Base-by-base conservation (phyloP, 2,329 filamentous ascomycete species). In the Fusarium brachygibbosum region DNA sequence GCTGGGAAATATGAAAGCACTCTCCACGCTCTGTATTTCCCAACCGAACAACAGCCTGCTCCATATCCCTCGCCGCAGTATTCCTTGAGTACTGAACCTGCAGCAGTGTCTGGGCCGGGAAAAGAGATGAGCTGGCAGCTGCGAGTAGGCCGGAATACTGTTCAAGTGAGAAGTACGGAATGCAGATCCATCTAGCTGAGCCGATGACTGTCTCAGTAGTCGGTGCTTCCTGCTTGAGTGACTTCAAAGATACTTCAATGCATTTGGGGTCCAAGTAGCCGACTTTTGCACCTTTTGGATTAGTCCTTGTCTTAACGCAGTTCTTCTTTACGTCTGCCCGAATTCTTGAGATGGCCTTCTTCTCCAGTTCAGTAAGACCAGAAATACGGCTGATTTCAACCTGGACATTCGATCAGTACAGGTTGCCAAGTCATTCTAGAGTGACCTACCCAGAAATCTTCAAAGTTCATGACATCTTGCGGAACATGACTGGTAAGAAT, bases 161-260 rank as follows among this genome's bases (percentile, higher is more conserved):
- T 51, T 83, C 79, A 1, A 85, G 76, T 3, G 78, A 78, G 65
- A 86, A 85, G 63, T 84, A 85, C 0, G 84, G 84, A 16, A 85
- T 72, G 31, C 81, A 84, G 4, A 84, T 66, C 82, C 82, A 85
- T 21, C 76, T 78, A 1, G 76, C 76, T 2, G 68, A 52, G 12
- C 63, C 48, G 37, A 51, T 50, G 53, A 68, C 9, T 49, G 54
- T 46, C 3, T 69, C 58, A 8, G 64, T 46, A 2, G 58, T 32
- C 5, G 58, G 55, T 4, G 48, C 32, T 25, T 74, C 67, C 25
- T 74, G 74, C 35, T 72, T 69, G 23, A 57, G 59, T 29, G 63
- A 46, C 63, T 75, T 65, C 60, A 83, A 74, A 5, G 76, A 60
- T 8, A 80, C 68, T n/a, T 82, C 77, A n/a, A 82, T 69, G 21